phyloP scores from a whole-genome alignment of 352 stramenopile species.

The Phytophthora meadii region DNA sequence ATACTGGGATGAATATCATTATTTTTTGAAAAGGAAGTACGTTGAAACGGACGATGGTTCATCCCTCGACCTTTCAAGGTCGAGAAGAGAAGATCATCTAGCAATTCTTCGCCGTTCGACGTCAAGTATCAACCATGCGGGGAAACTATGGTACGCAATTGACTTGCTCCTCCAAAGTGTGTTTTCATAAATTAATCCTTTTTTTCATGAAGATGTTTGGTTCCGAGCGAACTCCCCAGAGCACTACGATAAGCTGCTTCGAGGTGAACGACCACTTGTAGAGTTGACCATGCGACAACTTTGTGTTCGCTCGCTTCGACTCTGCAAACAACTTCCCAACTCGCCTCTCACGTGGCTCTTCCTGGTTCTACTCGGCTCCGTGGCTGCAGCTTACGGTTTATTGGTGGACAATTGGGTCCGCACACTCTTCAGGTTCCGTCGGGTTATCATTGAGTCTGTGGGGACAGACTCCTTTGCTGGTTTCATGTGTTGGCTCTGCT shows the following conservation, averaged over 20 bases:
- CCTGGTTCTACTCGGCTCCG: conserved; percentile 62
- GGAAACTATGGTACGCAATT: conserved; percentile 28
- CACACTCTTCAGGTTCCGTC: conserved; percentile 67
- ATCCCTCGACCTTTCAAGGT: background rate
- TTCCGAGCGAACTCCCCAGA: conserved; percentile 69
- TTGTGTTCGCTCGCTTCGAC: conserved; percentile 64
- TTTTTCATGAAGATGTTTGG: conserved; percentile 61
- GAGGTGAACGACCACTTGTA: conserved; percentile 61
- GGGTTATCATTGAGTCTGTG: conserved; percentile 60
- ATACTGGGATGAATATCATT: too few species aligned
- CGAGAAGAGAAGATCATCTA: too few species aligned
- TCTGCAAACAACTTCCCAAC: conserved; percentile 85
- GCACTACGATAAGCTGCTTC: conserved; percentile 76
- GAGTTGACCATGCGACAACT: conserved; percentile 74
- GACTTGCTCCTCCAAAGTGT: too few species aligned
- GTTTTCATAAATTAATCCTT: too few species aligned
- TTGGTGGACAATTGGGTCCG: conserved; percentile 78
- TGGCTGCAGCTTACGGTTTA: conserved; percentile 82
- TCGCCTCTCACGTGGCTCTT: conserved; percentile 89
- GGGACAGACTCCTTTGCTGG: conserved; percentile 67
- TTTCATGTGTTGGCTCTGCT: conserved; percentile 73
- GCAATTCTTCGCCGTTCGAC: background rate
- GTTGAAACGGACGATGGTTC: background rate
- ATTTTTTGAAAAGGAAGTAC: too few species aligned
- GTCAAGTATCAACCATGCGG: conserved; percentile 20